Evolutionary conservation across 176 grass and related monocot species (phyloP).

Genomic region (Hsuehochloa calcarea): DNA sequence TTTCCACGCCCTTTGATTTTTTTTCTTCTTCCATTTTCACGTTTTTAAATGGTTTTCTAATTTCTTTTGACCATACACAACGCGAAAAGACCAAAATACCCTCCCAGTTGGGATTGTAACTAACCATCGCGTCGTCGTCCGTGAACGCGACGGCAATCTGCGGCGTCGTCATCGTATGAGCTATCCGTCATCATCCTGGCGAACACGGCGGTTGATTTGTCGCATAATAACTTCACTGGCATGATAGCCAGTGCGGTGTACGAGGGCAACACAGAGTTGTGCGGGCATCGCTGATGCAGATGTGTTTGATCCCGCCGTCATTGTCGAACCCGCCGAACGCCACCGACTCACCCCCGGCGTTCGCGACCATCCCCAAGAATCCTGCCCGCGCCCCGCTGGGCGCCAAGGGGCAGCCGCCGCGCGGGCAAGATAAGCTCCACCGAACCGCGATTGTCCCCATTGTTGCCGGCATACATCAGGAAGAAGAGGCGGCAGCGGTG

Average conservation of each 20-base stretch:
- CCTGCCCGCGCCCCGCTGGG: conserved; percentile 21
- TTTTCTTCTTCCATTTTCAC: too few relatives aligned
- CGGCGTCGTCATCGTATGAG: too few relatives aligned
- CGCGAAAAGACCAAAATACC: too few relatives aligned
- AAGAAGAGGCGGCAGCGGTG: conserved; percentile 49
- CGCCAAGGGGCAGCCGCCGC: background rate
- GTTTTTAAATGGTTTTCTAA: too few relatives aligned
- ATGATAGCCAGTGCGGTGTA: conserved; percentile 54
- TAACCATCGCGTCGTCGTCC: too few relatives aligned
- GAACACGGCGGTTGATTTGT: conserved; percentile 70
- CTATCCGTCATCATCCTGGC: conserved; percentile 37
- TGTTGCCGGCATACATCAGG: conserved; percentile 51
- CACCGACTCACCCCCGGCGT: conserved; percentile 76
- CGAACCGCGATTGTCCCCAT: conserved; percentile 65
- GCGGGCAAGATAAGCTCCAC: conserved; percentile 42
- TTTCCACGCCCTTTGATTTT: too few relatives aligned
- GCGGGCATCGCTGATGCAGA: conserved; percentile 61
- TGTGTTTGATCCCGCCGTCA: conserved; percentile 71
- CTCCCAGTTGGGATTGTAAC: too few relatives aligned
- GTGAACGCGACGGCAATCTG: too few relatives aligned
- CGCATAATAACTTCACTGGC: conserved; percentile 79
- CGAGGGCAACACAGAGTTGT: conserved; percentile 69
- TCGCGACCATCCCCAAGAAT: conserved; percentile 85
- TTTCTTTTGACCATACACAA: too few relatives aligned
- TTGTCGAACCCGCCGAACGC: conserved; percentile 68